phyloP scores from a whole-genome alignment of 2,329 filamentous ascomycete genomes.

The Teratosphaeria zuluensis region DNA sequence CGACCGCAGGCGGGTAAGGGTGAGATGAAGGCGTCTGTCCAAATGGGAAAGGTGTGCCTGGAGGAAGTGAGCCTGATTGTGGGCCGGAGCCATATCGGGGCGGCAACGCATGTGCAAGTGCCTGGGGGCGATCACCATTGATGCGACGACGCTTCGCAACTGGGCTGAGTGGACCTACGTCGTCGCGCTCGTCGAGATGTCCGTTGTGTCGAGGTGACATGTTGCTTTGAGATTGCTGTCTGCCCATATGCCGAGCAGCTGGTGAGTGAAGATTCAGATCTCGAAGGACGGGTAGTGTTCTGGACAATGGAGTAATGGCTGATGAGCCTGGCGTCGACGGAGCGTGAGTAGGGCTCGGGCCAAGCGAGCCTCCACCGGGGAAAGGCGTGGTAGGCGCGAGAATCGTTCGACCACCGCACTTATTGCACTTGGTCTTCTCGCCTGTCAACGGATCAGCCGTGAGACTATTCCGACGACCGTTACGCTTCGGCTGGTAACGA shows the following conservation, averaged over 20 bases:
- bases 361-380: constrained; percentile 11
- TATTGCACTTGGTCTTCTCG: constrained; percentile 50
- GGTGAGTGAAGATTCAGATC: constrained; percentile 28
- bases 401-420: constrained; percentile 61
- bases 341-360: constrained; percentile 18
- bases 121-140: constrained; percentile 35
- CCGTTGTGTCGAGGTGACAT: constrained; percentile 22
- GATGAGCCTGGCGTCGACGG: constrained; percentile 21
- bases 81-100: constrained; percentile 17
- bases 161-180: constrained; percentile 38
- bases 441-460: constrained; percentile 20
- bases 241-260: constrained; percentile 15
- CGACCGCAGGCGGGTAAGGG: constrained; percentile 27
- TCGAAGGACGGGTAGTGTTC: constrained; percentile 26
- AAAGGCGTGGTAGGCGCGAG: constrained; percentile 52
- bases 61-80: constrained; percentile 10
- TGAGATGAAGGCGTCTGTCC: constrained; percentile 33
- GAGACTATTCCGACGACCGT: constrained; percentile 34
- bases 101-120: constrained; percentile 29
- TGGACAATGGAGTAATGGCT: constrained; percentile 23
- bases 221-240: constrained; percentile 16
- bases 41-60: constrained; percentile 31
- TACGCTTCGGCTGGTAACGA: constrained; percentile 72
- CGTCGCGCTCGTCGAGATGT: constrained; percentile 27
- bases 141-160: constrained; percentile 56